phyloP scores from a whole-genome alignment of 2,329 filamentous ascomycete genomes.

The Aspergillus glaucus region DNA sequence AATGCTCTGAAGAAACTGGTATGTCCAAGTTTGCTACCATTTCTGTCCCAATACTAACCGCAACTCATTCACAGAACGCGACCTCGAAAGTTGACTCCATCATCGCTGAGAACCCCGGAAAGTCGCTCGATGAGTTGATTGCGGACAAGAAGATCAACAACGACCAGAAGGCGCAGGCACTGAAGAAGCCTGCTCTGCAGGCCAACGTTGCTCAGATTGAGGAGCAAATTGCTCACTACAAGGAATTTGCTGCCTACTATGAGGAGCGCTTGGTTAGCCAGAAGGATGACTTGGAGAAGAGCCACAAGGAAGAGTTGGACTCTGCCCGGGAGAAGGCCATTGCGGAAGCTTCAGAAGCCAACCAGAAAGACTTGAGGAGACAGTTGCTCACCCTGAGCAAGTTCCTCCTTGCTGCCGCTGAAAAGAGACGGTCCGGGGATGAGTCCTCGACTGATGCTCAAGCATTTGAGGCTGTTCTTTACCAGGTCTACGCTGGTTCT shows the following conservation, averaged over 20 bases:
- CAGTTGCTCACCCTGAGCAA: slow-evolving; percentile 54
- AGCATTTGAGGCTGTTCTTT: slow-evolving; percentile 58
- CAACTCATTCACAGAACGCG: slow-evolving; percentile 40
- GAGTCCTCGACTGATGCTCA: slow-evolving; percentile 52
- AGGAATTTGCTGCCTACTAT: slow-evolving; percentile 54
- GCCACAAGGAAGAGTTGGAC: slow-evolving; percentile 52
- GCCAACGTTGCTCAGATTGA: slow-evolving; percentile 51
- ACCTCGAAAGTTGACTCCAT: slow-evolving; percentile 57
- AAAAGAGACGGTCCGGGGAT: slow-evolving; percentile 54
- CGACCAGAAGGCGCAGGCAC: slow-evolving; percentile 57
- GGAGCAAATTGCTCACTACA: slow-evolving; percentile 56
- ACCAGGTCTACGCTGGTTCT: slow-evolving; percentile 59
- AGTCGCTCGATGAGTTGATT: slow-evolving; percentile 58
- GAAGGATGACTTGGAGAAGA: slow-evolving; percentile 50
- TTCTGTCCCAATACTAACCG: slow-evolving; percentile 15
- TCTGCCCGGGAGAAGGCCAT: slow-evolving; percentile 46
- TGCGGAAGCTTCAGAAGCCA: slow-evolving; percentile 43
- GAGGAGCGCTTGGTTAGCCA: slow-evolving; percentile 51
- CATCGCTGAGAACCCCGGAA: slow-evolving; percentile 53
- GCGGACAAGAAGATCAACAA: slow-evolving; percentile 57
- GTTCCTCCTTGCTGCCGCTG: slow-evolving; percentile 58
- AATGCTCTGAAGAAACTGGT: slow-evolving; percentile 94
- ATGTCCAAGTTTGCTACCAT: slow-evolving; percentile 32
- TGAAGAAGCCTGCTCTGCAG: slow-evolving; percentile 58
- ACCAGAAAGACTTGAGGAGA: slow-evolving; percentile 45